Evolutionary conservation across 1,284 basidiomycete genomes (phyloP), one percentile per base, ranked within the genome.

Genomic region (Heterobasidion parviporum): DNA sequence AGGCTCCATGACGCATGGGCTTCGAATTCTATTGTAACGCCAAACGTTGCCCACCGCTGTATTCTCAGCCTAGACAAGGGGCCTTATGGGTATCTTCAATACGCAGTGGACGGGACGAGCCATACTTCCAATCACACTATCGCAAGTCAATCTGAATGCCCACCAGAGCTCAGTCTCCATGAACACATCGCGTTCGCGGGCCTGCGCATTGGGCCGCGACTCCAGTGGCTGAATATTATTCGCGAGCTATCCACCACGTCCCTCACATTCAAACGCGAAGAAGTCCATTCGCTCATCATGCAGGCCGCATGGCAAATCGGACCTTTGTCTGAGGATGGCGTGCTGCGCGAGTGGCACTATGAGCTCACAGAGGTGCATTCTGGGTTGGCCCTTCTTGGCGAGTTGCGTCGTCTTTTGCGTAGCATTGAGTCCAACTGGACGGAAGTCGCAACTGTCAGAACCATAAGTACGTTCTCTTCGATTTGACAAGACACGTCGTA

Each of bases 151-250:
- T 61, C 60, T 0, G 60, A 69, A 15, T 59, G 58, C 7, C 58
- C 59, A 2, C 47, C 53, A 34, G 56, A 59, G 8, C 52, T 61
- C 35, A 56, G 18, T 16, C 34, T 57, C 3, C 76, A 80, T 35
- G 78, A 81, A 56, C 74, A 68, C 45, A 62, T 72, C 7, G 67
- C 73, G 0, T 80, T 76, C 56, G 72, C 72, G 0, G 64, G 65
- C 36, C 56, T 81, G 34, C 74, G 78, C 4, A 68, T 72, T 38
- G 78, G 79, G 2, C 58, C 64, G 6, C 62, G 61, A 1, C 59
- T 80, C 0, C 79, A 81, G 50, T 81, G 78, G 79, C 59, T 74
- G 45, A 81, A 80, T 56, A 72, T 81, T 14, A 61, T 70, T 6
- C 67, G 72, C 18, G 77, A 75, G 57, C 58, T 80, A 14, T 64